Evolutionary conservation across 371 early-diverging fungal genomes (phyloP).

Genomic region (Batrachochytrium dendrobatidis): DNA sequence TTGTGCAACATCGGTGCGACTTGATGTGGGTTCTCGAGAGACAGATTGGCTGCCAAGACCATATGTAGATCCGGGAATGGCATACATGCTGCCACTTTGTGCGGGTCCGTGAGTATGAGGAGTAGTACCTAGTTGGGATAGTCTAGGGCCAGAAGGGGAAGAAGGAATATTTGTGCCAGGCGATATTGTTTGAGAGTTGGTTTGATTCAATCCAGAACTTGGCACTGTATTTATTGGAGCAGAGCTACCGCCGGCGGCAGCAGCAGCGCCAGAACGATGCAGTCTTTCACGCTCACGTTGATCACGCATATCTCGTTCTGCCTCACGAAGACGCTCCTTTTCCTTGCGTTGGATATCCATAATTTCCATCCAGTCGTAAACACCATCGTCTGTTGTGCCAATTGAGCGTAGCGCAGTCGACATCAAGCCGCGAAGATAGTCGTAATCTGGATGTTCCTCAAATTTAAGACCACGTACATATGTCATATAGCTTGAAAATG

Average conservation of each 20-base stretch:
- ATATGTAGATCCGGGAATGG: background rate
- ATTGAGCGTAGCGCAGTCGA: slow-evolving; percentile 45
- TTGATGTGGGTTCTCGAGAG: background rate
- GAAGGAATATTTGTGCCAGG: background rate
- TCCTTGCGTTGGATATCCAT: slow-evolving; percentile 37
- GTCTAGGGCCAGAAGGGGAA: background rate
- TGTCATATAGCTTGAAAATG: slow-evolving; percentile 84
- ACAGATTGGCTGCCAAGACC: background rate
- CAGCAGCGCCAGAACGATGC: slow-evolving; percentile 1
- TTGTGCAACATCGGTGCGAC: background rate
- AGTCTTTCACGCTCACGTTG: slow-evolving; percentile 15
- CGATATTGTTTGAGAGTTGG: too few relatives aligned
- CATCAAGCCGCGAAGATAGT: slow-evolving; percentile 79
- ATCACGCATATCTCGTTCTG: slow-evolving; percentile 23
- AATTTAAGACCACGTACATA: slow-evolving; percentile 92
- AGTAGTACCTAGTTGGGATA: too few relatives aligned
- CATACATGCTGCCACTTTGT: background rate
- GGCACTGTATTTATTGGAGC: too few relatives aligned
- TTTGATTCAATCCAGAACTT: too few relatives aligned
- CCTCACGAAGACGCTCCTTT: slow-evolving; percentile 32
- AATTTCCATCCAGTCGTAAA: slow-evolving; percentile 91
- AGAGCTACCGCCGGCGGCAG: slow-evolving; percentile 3
- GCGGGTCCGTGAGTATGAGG: background rate
- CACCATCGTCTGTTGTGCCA: slow-evolving; percentile 80
- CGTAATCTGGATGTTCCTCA: slow-evolving; percentile 97